Base-by-base conservation (phyloP, 1,139 yeast species). In the Geotrichum citri-aurantii region DNA sequence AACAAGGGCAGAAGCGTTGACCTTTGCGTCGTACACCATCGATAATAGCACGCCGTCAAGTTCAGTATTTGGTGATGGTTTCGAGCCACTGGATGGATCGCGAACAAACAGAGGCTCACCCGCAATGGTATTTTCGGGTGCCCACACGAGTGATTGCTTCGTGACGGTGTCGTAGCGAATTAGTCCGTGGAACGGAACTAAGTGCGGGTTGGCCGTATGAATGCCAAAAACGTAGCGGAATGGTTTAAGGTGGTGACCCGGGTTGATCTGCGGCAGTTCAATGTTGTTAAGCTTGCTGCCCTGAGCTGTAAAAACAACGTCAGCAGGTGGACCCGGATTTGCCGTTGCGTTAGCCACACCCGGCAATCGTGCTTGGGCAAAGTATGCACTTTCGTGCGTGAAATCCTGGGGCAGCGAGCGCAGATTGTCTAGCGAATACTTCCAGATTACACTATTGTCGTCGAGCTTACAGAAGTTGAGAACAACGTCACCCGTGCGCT, bases 61-160 rank as follows among this genome's bases (percentile, higher is more conserved):
- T 24, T 60, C 62, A 26, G 40, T 50, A 2, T 40, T 42, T 8
- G 44, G 44, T 8, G 21, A 37, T n/a, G 37, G 54, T 12, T 60
- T 59, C 14, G 49, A 55, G 37, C 47, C 52, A 23, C 50, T 58
- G 19, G 49, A 24, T 12, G 63, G 64, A 27, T 61, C 56, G 8
- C 59, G 59, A 29, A 62, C 56, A 53, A 63, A 62, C 2, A 62
- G 46, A n/a, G 64, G 61, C 52, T 62, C 65, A 2, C 64, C 63
- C 10, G 64, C 64, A 12, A 63, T 52, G 17, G 48, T 48, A 1
- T 59, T 56, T 19, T 52, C 55, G 19, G 60, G 50, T 1, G 52
- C 33, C 65, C 65, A 63, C n/a, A 57, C 49, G 1, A 50, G 59
- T 4, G 59, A 33, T 12, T 50, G 40, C 17, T 50, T 37, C 11